Percentiles rank a stretch among this genome's conserved stretches.
These are phyloP conservation scores for Helianthus annuus DNA, from an alignment of 129 eudicot species.

Conservation along the genomic window HanXRQr2.0-SUNRISE NC_035447.2:2200509-2201008, in stretches of 20 bases:
- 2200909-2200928: too few species aligned
- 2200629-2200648: constrained; percentile 94
- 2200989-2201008: constrained; percentile 21
- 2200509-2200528: constrained; percentile 73
- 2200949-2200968: too few species aligned
- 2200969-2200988: constrained; percentile 2
- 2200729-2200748: too few species aligned
- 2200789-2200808: too few species aligned
- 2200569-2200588: constrained; percentile 96
- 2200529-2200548: constrained; percentile 85
- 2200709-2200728: neutral
- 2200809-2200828: too few species aligned
- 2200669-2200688: constrained; percentile 97
- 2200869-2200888: too few species aligned
- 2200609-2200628: constrained; percentile 96
- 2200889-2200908: too few species aligned
- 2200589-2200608: constrained; percentile 80
- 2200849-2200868: too few species aligned
- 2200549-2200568: constrained; percentile 93
- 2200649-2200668: constrained; percentile 72
- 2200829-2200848: too few species aligned
- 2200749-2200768: too few species aligned
- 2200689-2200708: constrained; percentile 1
- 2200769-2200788: too few species aligned
- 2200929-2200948: too few species aligned